These are phyloP conservation scores for Monocercomonoides exilis DNA, from an alignment of 78 protist species.

Conservation along the genomic window DNA sequence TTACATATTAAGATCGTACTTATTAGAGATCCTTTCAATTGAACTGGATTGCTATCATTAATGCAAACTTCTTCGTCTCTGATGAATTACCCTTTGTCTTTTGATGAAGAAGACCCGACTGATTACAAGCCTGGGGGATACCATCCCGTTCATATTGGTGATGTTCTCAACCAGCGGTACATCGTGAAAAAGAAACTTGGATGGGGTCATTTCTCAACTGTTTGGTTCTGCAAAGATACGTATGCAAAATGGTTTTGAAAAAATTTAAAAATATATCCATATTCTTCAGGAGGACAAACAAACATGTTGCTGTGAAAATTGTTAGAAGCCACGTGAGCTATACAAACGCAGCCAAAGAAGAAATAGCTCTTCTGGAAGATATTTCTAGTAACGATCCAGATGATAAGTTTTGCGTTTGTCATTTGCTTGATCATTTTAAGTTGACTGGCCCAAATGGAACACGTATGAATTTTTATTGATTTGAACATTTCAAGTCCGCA, in stretches of 20 bases:
- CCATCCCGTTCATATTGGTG: constrained; percentile 23
- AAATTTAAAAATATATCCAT: not conserved
- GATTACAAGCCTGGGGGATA: constrained; percentile 23
- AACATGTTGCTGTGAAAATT: constrained; percentile 12
- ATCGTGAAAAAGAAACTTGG: constrained; percentile 15
- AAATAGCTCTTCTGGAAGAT: constrained; percentile 12
- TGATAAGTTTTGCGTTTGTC: not conserved
- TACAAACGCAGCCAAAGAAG: constrained; percentile 26
- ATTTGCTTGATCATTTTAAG: not conserved
- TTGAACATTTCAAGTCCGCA: not conserved
- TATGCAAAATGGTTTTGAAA: not conserved
- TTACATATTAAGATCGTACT: no score
- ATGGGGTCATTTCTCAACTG: constrained; percentile 40
- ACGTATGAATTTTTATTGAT: not conserved
- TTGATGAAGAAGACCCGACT: constrained; percentile 1
- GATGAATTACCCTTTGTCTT: not conserved
- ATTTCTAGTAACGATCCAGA: not conserved
- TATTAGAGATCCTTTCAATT: no score
- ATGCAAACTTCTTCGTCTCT: not conserved
- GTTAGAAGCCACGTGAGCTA: constrained; percentile 27
- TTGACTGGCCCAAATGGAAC: not conserved
- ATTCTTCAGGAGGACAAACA: not conserved
- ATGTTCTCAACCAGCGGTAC: constrained; percentile 17
- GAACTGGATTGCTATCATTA: no score
- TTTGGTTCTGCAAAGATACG: constrained; percentile 21